A percentile compares a stretch with the other conserved stretches of the same genome.
Conservation (phyloP, 1,284 basidiomycete genomes). For the Irpex sp. region DNA sequence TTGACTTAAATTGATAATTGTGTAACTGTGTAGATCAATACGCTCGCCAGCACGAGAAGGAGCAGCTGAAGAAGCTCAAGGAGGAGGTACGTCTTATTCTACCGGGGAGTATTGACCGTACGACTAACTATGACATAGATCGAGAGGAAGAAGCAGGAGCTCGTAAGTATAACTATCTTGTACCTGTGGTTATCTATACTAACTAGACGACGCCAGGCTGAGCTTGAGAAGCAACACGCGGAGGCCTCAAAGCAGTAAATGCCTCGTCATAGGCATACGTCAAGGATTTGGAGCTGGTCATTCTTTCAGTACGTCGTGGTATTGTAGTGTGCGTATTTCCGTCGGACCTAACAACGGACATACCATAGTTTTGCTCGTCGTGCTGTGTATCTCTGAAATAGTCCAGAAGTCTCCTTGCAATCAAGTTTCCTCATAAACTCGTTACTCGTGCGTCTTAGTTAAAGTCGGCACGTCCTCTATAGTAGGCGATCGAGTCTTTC, state of each 20-base stretch:
- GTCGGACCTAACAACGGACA: neutral
- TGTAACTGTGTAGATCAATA: slow-evolving; percentile 46
- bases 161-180: slow-evolving; percentile 35
- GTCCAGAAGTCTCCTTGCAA: neutral
- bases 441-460: neutral
- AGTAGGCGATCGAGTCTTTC: too few species aligned
- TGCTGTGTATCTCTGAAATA: neutral
- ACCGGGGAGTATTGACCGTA: neutral
- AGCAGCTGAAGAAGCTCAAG: slow-evolving; percentile 54
- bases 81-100: slow-evolving; percentile 41
- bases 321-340: neutral
- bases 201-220: slow-evolving; percentile 19
- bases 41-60: slow-evolving; percentile 50
- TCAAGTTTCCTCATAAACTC: neutral
- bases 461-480: neutral
- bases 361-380: neutral
- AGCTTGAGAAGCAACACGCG: slow-evolving; percentile 36
- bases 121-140: slow-evolving; percentile 37
- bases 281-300: neutral
- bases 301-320: neutral
- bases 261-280: neutral
- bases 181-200: neutral
- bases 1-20: too few species aligned
- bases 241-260: slow-evolving; percentile 15
- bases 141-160: slow-evolving; percentile 51